Percentiles rank a stretch among this genome's conserved stretches.
Evolutionary conservation across 164 flowering plant genomes (phyloP).

Genomic region (Taxillus chinensis): DNA sequence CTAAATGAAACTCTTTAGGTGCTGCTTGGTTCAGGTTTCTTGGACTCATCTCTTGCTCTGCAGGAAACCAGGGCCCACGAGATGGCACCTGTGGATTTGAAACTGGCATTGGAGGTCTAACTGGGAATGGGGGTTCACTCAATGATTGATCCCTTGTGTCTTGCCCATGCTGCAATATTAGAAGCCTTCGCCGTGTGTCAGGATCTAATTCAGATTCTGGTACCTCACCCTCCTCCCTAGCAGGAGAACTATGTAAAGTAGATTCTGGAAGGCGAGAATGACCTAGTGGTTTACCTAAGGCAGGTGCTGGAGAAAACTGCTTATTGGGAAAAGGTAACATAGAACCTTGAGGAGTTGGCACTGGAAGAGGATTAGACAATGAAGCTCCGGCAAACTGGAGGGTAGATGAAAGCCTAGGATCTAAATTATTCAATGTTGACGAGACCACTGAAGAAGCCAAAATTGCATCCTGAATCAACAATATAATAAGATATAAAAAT

Average conservation of each 20-base stretch:
- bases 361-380: slow-evolving; percentile 31
- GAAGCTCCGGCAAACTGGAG: slow-evolving; percentile 34
- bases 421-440: slow-evolving; percentile 31
- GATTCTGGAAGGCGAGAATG: slow-evolving; percentile 38
- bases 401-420: slow-evolving; percentile 42
- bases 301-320: slow-evolving; percentile 32
- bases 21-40: slow-evolving; percentile 31
- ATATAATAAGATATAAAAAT: neutral
- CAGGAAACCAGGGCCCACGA: slow-evolving; percentile 56
- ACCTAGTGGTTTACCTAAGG: slow-evolving; percentile 40
- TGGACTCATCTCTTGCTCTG: slow-evolving; percentile 69
- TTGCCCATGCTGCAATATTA: slow-evolving; percentile 94
- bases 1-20: slow-evolving; percentile 51
- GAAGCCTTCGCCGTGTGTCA: slow-evolving; percentile 93
- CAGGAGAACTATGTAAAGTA: slow-evolving; percentile 78
- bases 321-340: slow-evolving; percentile 26
- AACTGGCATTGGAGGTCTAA: slow-evolving; percentile 48
- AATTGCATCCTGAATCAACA: slow-evolving; percentile 54
- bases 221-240: slow-evolving; percentile 97
- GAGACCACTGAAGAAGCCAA: slow-evolving; percentile 41
- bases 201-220: slow-evolving; percentile 98
- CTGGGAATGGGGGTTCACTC: slow-evolving; percentile 64
- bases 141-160: slow-evolving; percentile 61
- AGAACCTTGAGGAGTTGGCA: slow-evolving; percentile 32
- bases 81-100: slow-evolving; percentile 39